Conservation (phyloP, 306 rosid genomes). For the Mucuna pruriens region DNA sequence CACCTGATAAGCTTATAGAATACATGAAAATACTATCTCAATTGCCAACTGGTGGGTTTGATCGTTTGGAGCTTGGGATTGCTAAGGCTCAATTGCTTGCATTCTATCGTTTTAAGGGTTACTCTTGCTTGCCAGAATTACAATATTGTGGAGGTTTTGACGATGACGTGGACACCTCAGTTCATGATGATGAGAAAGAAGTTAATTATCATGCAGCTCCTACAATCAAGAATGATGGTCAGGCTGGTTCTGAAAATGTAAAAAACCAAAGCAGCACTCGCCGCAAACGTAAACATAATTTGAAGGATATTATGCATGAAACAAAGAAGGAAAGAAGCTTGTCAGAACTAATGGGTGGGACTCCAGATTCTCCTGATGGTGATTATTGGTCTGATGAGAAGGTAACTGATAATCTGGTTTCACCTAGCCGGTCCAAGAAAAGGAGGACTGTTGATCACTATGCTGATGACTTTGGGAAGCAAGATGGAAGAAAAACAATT, state of each 20-base stretch:
- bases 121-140: constrained; percentile 73
- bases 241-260: constrained; percentile 43
- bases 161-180: constrained; percentile 45
- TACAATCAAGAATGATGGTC: constrained; percentile 48
- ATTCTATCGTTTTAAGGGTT: constrained; percentile 76
- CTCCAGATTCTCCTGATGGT: constrained; percentile 52
- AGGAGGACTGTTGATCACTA: constrained; percentile 57
- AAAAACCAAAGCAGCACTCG: constrained; percentile 51
- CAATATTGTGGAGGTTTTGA: constrained; percentile 71
- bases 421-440: constrained; percentile 57
- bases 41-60: constrained; percentile 62
- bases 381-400: constrained; percentile 61
- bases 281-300: constrained; percentile 75
- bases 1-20: constrained; percentile 59
- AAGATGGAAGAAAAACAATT: constrained; percentile 67
- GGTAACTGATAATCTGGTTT: constrained; percentile 39
- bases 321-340: constrained; percentile 75
- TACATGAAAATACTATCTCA: constrained; percentile 62
- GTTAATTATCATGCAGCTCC: constrained; percentile 49
- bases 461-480: constrained; percentile 52
- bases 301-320: constrained; percentile 59
- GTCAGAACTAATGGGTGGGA: constrained; percentile 72
- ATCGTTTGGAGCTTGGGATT: constrained; percentile 69
- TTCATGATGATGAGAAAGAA: constrained; percentile 45
- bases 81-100: constrained; percentile 90